A percentile compares a stretch with the other conserved stretches of the same genome.
phyloP scores from a whole-genome alignment of 495 filamentous ascomycete species.

The Hyaloscypha bicolor region DNA sequence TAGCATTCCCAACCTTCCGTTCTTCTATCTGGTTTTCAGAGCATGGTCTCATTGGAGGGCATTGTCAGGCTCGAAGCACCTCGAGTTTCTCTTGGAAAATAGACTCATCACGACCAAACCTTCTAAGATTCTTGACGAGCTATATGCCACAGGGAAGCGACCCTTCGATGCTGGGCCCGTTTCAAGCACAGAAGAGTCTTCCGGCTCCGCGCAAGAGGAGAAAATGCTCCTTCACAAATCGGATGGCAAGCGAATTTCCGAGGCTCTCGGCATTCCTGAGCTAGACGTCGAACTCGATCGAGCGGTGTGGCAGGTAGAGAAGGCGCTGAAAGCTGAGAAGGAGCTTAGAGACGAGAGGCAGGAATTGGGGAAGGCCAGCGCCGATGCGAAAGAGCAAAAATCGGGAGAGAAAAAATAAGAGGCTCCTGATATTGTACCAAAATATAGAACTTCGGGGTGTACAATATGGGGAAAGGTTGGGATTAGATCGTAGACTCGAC shows the following conservation, averaged over 20 bases:
- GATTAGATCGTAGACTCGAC: constrained; percentile 17
- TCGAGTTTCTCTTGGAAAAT: constrained; percentile 77
- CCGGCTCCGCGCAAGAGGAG: constrained; percentile 43
- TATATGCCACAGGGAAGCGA: constrained; percentile 59
- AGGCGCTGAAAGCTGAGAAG: constrained; percentile 55
- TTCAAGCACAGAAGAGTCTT: neutral
- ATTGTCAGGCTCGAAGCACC: constrained; percentile 78
- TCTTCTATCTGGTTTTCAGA: constrained; percentile 91
- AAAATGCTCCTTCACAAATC: constrained; percentile 60
- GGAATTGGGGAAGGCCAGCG: constrained; percentile 21
- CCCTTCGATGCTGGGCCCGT: constrained; percentile 27
- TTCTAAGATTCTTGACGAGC: constrained; percentile 64
- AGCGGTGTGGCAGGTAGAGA: constrained; percentile 84
- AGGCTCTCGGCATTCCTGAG: constrained; percentile 75
- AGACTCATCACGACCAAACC: constrained; percentile 65
- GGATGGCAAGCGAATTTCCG: constrained; percentile 64
- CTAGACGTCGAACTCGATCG: constrained; percentile 87
- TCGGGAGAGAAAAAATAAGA: neutral
- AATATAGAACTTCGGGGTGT: neutral
- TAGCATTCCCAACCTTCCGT: constrained; percentile 93
- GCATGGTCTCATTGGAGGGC: constrained; percentile 73
- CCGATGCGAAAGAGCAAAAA: constrained; percentile 18
- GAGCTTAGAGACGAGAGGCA: constrained; percentile 36
- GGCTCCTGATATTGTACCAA: neutral
- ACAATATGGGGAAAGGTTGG: neutral